Percentiles rank a stretch among this genome's conserved stretches.
Conservation (phyloP, 441 rosid species). For the Flueggea neowawraea region DNA sequence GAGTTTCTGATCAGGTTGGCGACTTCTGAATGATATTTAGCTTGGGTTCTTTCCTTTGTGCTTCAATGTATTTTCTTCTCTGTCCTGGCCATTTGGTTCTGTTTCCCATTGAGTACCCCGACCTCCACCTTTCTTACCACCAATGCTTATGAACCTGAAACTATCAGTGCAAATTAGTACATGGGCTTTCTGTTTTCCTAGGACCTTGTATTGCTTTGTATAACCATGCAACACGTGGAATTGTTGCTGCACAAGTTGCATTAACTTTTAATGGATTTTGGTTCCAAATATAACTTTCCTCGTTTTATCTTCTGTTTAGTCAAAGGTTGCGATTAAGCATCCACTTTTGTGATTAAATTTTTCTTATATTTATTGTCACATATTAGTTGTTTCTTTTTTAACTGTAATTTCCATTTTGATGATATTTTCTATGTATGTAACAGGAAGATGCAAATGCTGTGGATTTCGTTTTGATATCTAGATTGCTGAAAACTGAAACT, state of each 20-base stretch:
- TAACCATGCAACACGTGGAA: no score
- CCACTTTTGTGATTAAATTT: background rate
- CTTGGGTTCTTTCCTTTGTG: background rate
- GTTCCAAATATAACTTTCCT: background rate
- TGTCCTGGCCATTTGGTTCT: background rate
- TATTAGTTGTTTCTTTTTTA: background rate
- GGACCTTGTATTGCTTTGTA: no score
- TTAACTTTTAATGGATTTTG: background rate
- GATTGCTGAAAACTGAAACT: constrained; percentile 32
- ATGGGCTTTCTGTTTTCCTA: no score
- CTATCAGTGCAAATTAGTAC: no score
- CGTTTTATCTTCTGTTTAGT: background rate
- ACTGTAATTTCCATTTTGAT: constrained; percentile 2
- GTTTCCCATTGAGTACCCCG: no score
- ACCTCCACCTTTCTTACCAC: no score
- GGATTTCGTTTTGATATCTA: constrained; percentile 75
- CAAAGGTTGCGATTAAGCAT: background rate
- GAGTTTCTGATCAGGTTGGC: constrained; percentile 57
- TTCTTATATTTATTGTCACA: background rate
- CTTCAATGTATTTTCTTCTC: background rate
- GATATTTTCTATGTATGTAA: constrained; percentile 21
- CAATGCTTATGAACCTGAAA: no score
- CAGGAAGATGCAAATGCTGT: constrained; percentile 58
- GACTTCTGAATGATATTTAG: background rate
- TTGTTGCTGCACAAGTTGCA: no score